These are phyloP conservation scores for Monosporascus sp. DNA, from an alignment of 2,329 filamentous ascomycete species.

Conservation along the genomic window DNA sequence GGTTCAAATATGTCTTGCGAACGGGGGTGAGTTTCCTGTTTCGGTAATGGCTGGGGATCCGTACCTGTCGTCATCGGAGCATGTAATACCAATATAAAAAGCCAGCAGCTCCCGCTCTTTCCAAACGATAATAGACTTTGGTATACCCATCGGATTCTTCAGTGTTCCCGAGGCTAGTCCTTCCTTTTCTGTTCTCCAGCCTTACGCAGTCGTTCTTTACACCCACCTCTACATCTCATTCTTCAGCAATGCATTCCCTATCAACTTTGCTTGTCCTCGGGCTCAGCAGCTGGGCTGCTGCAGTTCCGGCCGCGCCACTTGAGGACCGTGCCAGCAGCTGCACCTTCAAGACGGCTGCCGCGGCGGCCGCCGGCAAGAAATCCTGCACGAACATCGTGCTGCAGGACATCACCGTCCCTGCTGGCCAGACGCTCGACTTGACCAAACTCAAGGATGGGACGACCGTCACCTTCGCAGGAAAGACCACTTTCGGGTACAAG, in stretches of 20 bases:
- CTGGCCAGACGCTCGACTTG: slow-evolving; percentile 29
- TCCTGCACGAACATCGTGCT: slow-evolving; percentile 13
- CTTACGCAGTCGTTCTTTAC: background rate
- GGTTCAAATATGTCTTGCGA: too few relatives aligned
- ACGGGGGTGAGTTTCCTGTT: too few relatives aligned
- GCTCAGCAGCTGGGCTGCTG: background rate
- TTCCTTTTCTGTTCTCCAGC: background rate
- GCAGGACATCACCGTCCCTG: slow-evolving; percentile 29
- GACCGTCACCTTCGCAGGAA: slow-evolving; percentile 45
- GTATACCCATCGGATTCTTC: background rate
- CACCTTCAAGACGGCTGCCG: background rate
- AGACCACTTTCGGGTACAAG: slow-evolving; percentile 47
- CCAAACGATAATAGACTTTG: background rate
- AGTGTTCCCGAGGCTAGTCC: background rate
- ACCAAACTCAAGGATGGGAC: slow-evolving; percentile 27
- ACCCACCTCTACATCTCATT: background rate
- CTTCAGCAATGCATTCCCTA: background rate
- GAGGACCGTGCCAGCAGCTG: background rate
- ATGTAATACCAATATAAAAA: background rate
- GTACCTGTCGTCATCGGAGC: too few relatives aligned
- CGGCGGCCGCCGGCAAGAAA: background rate
- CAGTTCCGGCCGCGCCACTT: background rate
- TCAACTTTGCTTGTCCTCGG: background rate
- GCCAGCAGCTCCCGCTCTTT: background rate
- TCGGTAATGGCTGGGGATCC: too few relatives aligned